Percentiles rank a stretch among this genome's conserved stretches.
Conservation (phyloP, 2,329 filamentous ascomycete species). For the Coniochaeta pulveracea region DNA sequence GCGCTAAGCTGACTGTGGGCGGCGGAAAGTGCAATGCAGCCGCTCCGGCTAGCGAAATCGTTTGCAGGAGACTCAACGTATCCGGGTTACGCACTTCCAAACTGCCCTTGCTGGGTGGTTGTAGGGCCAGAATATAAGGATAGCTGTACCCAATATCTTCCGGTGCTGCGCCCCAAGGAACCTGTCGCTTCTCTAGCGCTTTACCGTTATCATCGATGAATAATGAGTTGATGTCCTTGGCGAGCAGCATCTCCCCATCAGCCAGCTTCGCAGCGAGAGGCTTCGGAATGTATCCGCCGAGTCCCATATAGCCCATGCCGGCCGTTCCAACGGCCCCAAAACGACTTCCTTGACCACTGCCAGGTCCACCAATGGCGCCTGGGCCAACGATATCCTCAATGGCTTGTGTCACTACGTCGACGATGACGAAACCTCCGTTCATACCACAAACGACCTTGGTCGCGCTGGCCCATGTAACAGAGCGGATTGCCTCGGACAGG, state of each 20-base stretch:
- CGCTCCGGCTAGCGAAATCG: constrained; percentile 69
- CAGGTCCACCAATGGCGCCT: constrained; percentile 55
- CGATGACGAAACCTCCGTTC: constrained; percentile 81
- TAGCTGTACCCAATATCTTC: constrained; percentile 94
- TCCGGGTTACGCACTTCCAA: constrained; percentile 89
- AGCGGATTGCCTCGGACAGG: constrained; percentile 74
- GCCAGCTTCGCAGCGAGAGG: constrained; percentile 75
- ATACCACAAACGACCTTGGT: constrained; percentile 82
- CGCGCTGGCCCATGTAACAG: constrained; percentile 81
- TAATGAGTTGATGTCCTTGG: constrained; percentile 93
- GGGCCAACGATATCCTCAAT: constrained; percentile 71
- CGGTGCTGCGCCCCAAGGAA: constrained; percentile 84
- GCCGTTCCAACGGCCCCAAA: constrained; percentile 76
- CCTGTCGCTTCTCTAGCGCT: constrained; percentile 69
- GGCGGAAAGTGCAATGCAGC: constrained; percentile 83
- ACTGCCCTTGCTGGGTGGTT: constrained; percentile 69
- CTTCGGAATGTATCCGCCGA: constrained; percentile 83
- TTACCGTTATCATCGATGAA: constrained; percentile 83
- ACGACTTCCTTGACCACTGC: constrained; percentile 52
- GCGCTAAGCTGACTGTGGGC: constrained; percentile 84
- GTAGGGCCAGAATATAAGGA: constrained; percentile 82
- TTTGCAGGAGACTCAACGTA: constrained; percentile 82
- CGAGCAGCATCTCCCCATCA: constrained; percentile 78
- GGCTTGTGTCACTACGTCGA: constrained; percentile 67
- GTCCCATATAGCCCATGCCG: constrained; percentile 94